Evolutionary conservation across 768 basidiomycete genomes (phyloP).

Genomic region (Aureoboletus auriporus): DNA sequence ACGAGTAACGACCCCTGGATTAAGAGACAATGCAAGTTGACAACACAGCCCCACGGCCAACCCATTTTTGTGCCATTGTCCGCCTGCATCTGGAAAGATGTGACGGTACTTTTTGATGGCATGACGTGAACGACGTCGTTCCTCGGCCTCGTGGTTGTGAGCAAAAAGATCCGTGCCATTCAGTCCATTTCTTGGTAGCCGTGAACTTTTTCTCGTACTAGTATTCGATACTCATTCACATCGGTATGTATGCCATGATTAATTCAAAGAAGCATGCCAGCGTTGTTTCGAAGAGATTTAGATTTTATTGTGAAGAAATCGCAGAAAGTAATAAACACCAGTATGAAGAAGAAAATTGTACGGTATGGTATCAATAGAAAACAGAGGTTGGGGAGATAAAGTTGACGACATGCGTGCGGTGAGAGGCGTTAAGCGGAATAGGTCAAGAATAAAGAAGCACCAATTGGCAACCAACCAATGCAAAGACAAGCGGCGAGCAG

Average conservation of each 20-base stretch:
- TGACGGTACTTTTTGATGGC: no score
- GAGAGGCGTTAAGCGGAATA: background rate
- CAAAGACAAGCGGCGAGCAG: background rate
- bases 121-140: background rate
- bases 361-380: background rate
- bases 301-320: background rate
- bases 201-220: no score
- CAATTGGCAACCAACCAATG: background rate
- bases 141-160: no score
- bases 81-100: constrained; percentile 1
- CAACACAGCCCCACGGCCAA: no score
- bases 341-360: background rate
- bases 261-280: constrained; percentile 3
- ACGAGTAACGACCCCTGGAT: no score
- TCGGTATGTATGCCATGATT: no score
- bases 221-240: no score
- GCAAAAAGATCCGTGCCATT: no score
- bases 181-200: no score
- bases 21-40: no score
- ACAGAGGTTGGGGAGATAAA: no score
- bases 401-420: background rate
- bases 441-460: background rate
- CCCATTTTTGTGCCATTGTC: constrained; percentile 5
- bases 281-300: constrained; percentile 1
- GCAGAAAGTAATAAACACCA: background rate